Evolutionary conservation across 169 alveolate species (phyloP), one percentile per base, ranked within the genome.

Genomic region (Amoebophrya sp.): DNA sequence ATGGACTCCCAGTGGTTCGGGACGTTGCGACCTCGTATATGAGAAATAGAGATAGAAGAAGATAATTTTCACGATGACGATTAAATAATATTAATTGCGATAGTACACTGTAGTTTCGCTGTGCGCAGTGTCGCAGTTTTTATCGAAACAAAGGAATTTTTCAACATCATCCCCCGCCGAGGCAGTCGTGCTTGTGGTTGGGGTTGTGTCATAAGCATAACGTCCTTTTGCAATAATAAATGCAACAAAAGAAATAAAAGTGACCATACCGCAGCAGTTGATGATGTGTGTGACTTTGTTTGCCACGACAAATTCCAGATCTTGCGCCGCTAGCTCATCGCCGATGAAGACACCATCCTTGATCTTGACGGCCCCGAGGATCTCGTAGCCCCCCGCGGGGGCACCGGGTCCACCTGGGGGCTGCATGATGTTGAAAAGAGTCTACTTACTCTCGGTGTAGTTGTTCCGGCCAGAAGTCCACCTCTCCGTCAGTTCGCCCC

Each of bases 261-360:
- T 40, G 3, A 40, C 40, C 12, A 96, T 92, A 54, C 97, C 97
- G 39, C 97, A 95, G 90, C 98, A 96, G 92, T 97, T 96, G 77
- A 97, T 95, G 40, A 97, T 96, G 89, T 96, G 96, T 25, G 99
- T 95, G 53, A 97, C 97, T 93, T 96, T 96, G 90, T 96, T 96
- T 23, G 96, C 94, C 2, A 95, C 93, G 0, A 96, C 95, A 90
- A 96, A 96, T 91, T 96, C 98, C 35, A 94, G 90, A 90, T 96
- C 97, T 18, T n/a, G 41, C 12, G 97, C 95, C 2, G 96, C 97
- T 39, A 94, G 94, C 66, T 95, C 96, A 93, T 96, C 97, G 33
- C 98, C 98, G 23, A 96, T 93, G 89, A 96, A 96, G 77, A 96
- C 93, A 10, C 97, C 98, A 93, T 96, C 98, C 89, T 95, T 95